phyloP scores from a whole-genome alignment of 768 basidiomycete species.

The Mycena venus region DNA sequence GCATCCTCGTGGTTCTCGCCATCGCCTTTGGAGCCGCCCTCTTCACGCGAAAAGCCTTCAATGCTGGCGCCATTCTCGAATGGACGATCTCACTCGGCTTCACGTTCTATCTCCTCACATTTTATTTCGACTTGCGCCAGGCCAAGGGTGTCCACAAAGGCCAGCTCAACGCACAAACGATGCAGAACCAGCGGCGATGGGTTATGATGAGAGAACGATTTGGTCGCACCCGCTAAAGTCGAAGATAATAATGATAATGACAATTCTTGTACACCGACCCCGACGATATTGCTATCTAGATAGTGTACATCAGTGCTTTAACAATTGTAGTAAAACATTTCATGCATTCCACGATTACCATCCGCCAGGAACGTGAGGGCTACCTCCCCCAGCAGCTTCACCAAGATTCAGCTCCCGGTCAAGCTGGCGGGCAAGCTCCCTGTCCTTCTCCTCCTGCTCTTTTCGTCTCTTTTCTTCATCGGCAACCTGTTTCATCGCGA shows the following conservation, averaged over 20 bases:
- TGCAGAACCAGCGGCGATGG: slow-evolving; percentile 35
- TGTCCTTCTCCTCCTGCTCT: slow-evolving; percentile 46
- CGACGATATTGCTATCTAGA: background rate
- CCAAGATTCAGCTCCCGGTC: slow-evolving; percentile 67
- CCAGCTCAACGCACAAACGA: slow-evolving; percentile 52
- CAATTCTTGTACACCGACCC: background rate
- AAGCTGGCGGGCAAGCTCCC: slow-evolving; percentile 52
- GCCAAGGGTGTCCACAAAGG: slow-evolving; percentile 66
- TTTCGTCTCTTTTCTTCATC: slow-evolving; percentile 46
- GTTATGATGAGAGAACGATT: slow-evolving; percentile 7
- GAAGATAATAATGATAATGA: slow-evolving; percentile 40
- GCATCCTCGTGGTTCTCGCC: slow-evolving; percentile 68
- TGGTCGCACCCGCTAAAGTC: slow-evolving; percentile 32
- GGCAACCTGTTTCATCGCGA: slow-evolving; percentile 53
- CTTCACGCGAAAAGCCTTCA: slow-evolving; percentile 46
- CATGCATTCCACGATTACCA: slow-evolving; percentile 25
- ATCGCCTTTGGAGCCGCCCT: slow-evolving; percentile 73
- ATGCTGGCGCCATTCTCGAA: slow-evolving; percentile 78
- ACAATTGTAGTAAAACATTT: slow-evolving; percentile 30
- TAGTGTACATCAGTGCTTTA: slow-evolving; percentile 44
- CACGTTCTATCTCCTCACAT: slow-evolving; percentile 80
- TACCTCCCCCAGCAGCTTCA: background rate
- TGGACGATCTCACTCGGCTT: slow-evolving; percentile 83
- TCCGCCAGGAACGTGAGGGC: slow-evolving; percentile 38
- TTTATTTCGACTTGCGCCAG: slow-evolving; percentile 77